Evolutionary conservation across 2,329 filamentous ascomycete genomes (phyloP), one percentile per base, ranked within the genome.

Genomic region (Exserohilum turcica): DNA sequence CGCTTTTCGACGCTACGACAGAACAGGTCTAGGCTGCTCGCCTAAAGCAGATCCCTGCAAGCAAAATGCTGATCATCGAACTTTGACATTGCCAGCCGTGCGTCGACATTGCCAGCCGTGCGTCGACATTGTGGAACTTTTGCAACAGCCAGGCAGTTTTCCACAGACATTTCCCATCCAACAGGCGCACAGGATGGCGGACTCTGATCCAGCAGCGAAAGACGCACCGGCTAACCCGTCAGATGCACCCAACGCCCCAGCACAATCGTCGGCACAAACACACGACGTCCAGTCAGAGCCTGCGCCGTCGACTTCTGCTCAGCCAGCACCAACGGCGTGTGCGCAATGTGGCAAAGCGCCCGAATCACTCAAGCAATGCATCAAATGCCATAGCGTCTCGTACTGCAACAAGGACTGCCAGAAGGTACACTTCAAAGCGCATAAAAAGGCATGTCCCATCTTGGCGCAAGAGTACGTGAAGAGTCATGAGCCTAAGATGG

Each of bases 341-440:
- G 66, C 61, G 2, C 64, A 65, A 32, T 73, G 70, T 43, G 35
- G 43, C 19, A 64, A 66, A 31, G 54, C 60, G 0, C 37, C 60
- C 1, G 55, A 57, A 2, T 29, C 59, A 1, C 63, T 76, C 29
- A 76, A 74, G 52, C 65, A 72, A 38, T 77, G 75, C 59, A 68
- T 64, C 15, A 72, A 73, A 49, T 77, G 75, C 57, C 72, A 77
- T 52, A 74, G 67, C 46, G 67, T 72, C 12, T 48, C 56, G 6
- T 77, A 77, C 60, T 77, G 75, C 61, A 71, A 65, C 6, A 73
- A 75, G 18, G 73, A 77, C 27, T 77, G 74, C 63, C 74, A 74
- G 50, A 77, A 76, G 57, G 69, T 71, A 18, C 65, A 67, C 27
- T 70, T 69, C 56, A 76, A 76, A 50, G 57, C 65, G 36, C 75